Conservation (phyloP, 352 stramenopile species). For the Stramenopiles sp. region DNA sequence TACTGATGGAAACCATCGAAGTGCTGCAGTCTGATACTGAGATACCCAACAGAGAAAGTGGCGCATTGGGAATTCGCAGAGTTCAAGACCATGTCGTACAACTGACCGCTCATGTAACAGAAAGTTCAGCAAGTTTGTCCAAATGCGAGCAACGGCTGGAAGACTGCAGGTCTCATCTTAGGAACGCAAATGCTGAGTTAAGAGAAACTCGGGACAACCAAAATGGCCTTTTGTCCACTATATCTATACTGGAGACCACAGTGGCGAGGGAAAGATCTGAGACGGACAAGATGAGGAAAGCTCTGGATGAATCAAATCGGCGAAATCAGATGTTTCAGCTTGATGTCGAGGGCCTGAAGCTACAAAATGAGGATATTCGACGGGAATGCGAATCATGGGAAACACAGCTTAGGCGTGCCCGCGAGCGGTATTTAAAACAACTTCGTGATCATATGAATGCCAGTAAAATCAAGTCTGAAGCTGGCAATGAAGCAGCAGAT, state of each 20-base stretch:
- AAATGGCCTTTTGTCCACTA: neutral
- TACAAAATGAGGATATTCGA: neutral
- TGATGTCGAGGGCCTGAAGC: neutral
- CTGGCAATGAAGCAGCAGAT: neutral
- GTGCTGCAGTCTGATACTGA: neutral
- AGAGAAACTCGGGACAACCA: neutral
- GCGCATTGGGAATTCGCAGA: neutral
- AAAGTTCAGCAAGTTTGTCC: neutral
- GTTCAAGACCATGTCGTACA: neutral
- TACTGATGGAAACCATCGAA: neutral
- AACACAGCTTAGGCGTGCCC: neutral
- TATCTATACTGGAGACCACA: neutral
- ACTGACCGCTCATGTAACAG: neutral
- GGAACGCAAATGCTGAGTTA: no score
- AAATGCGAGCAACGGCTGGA: neutral
- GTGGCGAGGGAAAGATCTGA: neutral
- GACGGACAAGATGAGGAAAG: neutral
- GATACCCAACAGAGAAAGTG: neutral
- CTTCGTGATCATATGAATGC: neutral
- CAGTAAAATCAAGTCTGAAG: neutral
- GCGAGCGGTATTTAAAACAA: neutral
- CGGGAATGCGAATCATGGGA: neutral
- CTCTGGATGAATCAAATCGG: neutral
- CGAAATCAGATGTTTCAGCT: neutral
- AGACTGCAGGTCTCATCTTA: neutral